phyloP scores from a whole-genome alignment of 495 filamentous ascomycete species.

The Cryomyces antarcticus region DNA sequence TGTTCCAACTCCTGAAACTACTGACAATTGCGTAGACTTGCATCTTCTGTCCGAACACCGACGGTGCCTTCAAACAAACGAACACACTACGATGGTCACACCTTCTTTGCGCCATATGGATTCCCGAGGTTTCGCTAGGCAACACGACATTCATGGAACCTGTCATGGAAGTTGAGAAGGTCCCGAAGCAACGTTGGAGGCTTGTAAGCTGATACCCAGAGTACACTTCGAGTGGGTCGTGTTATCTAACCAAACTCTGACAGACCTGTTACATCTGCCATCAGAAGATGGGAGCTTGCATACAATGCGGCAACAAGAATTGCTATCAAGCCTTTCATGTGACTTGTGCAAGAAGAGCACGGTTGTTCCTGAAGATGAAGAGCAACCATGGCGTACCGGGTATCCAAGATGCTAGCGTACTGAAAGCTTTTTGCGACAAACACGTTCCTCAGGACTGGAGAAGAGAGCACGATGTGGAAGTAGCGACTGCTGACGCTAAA shows the following conservation, averaged over 20 bases:
- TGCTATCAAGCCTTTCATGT: conserved; percentile 98
- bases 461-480: conserved; percentile 59
- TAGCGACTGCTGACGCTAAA: conserved; percentile 43
- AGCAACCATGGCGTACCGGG: conserved; percentile 57
- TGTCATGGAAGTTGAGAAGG: conserved; percentile 92
- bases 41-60: conserved; percentile 94
- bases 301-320: conserved; percentile 93
- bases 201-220: conserved; percentile 22
- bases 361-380: conserved; percentile 92
- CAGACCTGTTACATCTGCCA: conserved; percentile 84
- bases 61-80: conserved; percentile 96
- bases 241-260: conserved; percentile 1
- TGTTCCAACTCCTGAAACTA: conserved; percentile 5
- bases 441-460: conserved; percentile 84
- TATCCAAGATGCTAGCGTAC: conserved; percentile 67
- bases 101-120: conserved; percentile 93
- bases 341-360: conserved; percentile 75
- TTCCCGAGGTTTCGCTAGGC: conserved; percentile 87
- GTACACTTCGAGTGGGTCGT: neutral
- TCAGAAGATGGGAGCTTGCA: conserved; percentile 93
- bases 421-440: conserved; percentile 93
- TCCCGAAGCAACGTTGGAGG: conserved; percentile 84
- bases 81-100: conserved; percentile 91
- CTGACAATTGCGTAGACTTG: conserved; percentile 38
- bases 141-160: conserved; percentile 97